Evolutionary conservation across 78 protist species (phyloP).

Genomic region (Protostelium mycophagum): DNA sequence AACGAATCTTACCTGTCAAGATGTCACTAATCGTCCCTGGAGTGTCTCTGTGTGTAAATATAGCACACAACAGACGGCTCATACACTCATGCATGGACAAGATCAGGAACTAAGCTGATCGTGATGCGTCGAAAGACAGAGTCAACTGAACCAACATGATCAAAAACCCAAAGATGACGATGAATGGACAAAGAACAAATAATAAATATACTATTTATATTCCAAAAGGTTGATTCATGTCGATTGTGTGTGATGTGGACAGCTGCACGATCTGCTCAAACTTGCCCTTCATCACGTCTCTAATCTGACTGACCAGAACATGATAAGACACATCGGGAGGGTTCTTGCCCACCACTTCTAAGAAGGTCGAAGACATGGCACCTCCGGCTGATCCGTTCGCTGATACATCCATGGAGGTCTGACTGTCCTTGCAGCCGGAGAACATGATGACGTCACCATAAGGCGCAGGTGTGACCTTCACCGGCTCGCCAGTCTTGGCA

Average conservation of each 20-base stretch:
- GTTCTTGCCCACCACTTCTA: neutral
- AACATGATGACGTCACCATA: neutral
- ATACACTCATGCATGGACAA: too few species aligned
- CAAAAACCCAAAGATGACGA: too few species aligned
- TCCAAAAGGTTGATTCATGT: neutral
- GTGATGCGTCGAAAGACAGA: too few species aligned
- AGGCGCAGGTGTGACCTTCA: neutral
- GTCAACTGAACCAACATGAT: too few species aligned
- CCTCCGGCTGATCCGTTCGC: neutral
- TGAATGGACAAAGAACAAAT: too few species aligned
- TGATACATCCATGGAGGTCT: neutral
- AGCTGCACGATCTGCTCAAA: neutral
- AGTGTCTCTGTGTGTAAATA: too few species aligned
- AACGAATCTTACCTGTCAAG: too few species aligned
- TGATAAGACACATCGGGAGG: neutral
- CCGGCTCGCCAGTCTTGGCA: neutral
- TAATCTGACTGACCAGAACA: neutral
- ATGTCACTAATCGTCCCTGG: too few species aligned
- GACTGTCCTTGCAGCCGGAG: neutral
- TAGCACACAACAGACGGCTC: too few species aligned
- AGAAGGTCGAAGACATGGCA: neutral
- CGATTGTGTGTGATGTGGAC: neutral
- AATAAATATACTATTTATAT: neutral
- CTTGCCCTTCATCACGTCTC: slow-evolving; percentile 1
- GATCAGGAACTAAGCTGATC: too few species aligned